A percentile compares a stretch with the other conserved stretches of the same genome.
Evolutionary conservation across 2,329 filamentous ascomycete genomes (phyloP).

Genomic region (Epichloe coenophiala): DNA sequence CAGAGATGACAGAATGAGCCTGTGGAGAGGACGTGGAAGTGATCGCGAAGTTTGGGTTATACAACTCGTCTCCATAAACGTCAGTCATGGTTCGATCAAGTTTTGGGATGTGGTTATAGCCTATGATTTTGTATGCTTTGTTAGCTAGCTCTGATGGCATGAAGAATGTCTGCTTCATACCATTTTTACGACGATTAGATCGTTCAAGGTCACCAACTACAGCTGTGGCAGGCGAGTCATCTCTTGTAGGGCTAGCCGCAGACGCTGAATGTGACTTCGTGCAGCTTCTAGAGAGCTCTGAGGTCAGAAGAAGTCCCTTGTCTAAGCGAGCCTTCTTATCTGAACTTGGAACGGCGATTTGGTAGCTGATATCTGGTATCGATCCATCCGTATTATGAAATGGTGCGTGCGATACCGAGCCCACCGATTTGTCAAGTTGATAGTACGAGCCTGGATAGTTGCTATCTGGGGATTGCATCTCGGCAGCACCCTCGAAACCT

Average conservation of each 20-base stretch:
- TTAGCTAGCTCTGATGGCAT: background rate
- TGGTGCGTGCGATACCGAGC: slow-evolving; percentile 24
- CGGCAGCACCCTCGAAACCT: slow-evolving; percentile 30
- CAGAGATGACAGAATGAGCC: slow-evolving; percentile 32
- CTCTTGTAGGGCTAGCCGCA: slow-evolving; percentile 42
- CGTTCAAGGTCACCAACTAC: slow-evolving; percentile 35
- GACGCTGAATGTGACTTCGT: slow-evolving; percentile 37
- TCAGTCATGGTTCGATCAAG: slow-evolving; percentile 79
- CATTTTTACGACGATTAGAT: slow-evolving; percentile 37
- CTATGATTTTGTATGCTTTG: slow-evolving; percentile 31
- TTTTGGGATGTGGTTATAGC: slow-evolving; percentile 50
- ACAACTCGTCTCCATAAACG: slow-evolving; percentile 72
- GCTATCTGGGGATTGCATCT: slow-evolving; percentile 21
- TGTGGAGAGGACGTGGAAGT: slow-evolving; percentile 40
- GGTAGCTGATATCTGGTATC: slow-evolving; percentile 26
- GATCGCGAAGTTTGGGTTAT: slow-evolving; percentile 54
- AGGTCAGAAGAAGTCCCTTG: slow-evolving; percentile 29
- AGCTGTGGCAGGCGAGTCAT: slow-evolving; percentile 48
- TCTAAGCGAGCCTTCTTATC: slow-evolving; percentile 24
- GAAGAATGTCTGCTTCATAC: slow-evolving; percentile 25
- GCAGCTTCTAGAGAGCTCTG: slow-evolving; percentile 28
- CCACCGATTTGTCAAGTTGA: slow-evolving; percentile 32
- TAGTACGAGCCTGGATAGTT: slow-evolving; percentile 27
- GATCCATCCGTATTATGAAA: slow-evolving; percentile 27
- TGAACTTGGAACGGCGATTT: slow-evolving; percentile 24